Evolutionary conservation across 805 yeast genomes (phyloP), one percentile per base, ranked within the genome.

Genomic region (Aciculoconidium aculeatum): DNA sequence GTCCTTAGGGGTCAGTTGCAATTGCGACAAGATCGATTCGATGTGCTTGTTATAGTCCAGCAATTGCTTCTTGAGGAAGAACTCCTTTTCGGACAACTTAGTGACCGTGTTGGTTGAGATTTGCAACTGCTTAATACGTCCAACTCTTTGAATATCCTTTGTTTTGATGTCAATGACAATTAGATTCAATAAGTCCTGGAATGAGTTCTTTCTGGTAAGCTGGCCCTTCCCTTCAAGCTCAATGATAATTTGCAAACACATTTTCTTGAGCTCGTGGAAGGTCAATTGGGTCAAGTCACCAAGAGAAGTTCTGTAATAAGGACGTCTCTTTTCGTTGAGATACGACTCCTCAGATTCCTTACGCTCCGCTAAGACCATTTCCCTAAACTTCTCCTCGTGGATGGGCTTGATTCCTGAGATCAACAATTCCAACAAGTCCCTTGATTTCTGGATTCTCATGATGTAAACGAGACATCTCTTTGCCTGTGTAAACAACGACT

Each of bases 381-480:
- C 62, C 31, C 61, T 61, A 54, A 81, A 87, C 29, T 55, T 64
- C 5, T 61, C 54, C 50, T 92, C 98, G 49, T 90, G 90, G 11
- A 63, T 66, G 0, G 78, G 72, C 20, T 66, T 62, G 17, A 83
- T 84, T 3, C 80, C 81, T 4, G 78, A 71, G 7, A 82, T 66
- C 28, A 86, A 53, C 31, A 85, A 56, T 28, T 82, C 90, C 31
- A 80, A 69, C 25, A 90, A 65, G 39, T 76, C 78, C 2, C 70
- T 62, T 15, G 77, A 77, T 9, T 73, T 72, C 60, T 92, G 96
- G 5, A 92, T 83, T 40, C 87, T 77, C 38, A 88, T 75, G 45
- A 90, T 75, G 47, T 86, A 86, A 10, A 81, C 58, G n/a, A 88
- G 59, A 41, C 87, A 80, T 38, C 95, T 65, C 51, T 90, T 90